phyloP scores from a whole-genome alignment of 106 monocot species.

The Dactylorhiza incarnata region DNA sequence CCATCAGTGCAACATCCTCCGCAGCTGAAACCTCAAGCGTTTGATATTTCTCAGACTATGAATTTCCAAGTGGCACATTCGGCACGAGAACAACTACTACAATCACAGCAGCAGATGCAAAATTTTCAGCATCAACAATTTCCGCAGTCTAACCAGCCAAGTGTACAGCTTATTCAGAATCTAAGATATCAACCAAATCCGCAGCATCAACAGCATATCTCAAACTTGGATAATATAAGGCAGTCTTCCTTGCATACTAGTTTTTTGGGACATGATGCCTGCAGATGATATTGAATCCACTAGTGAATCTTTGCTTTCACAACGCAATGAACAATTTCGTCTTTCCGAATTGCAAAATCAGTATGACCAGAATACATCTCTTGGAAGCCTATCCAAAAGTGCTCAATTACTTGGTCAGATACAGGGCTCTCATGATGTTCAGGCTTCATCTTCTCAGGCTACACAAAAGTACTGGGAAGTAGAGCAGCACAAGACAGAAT shows the following conservation, averaged over 20 bases:
- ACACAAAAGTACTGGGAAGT: slow-evolving; percentile 23
- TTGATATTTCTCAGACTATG: slow-evolving; percentile 60
- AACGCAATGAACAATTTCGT: slow-evolving; percentile 36
- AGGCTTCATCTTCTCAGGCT: slow-evolving; percentile 29
- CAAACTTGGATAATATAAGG: slow-evolving; percentile 26
- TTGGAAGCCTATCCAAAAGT: slow-evolving; percentile 22
- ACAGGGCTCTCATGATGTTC: slow-evolving; percentile 37
- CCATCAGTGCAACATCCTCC: slow-evolving; percentile 39
- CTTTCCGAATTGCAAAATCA: slow-evolving; percentile 41
- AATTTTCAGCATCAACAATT: slow-evolving; percentile 44
- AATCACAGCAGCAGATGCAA: slow-evolving; percentile 45
- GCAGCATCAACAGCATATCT: slow-evolving; percentile 37
- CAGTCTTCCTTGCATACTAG: slow-evolving; percentile 28
- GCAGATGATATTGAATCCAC: slow-evolving; percentile 33
- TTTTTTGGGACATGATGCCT: slow-evolving; percentile 29
- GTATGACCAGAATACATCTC: slow-evolving; percentile 31
- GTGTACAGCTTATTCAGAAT: slow-evolving; percentile 31
- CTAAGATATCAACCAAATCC: slow-evolving; percentile 24
- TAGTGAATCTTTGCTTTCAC: slow-evolving; percentile 34
- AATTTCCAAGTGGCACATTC: slow-evolving; percentile 51
- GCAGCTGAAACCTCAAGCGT: slow-evolving; percentile 32
- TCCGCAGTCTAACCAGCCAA: slow-evolving; percentile 42
- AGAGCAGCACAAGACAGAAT: slow-evolving; percentile 31
- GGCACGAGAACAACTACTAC: slow-evolving; percentile 29
- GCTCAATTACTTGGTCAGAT: slow-evolving; percentile 32